These are phyloP conservation scores for Rubroboletus satanas DNA, from an alignment of 768 basidiomycete species.

Conservation along the genomic window DNA sequence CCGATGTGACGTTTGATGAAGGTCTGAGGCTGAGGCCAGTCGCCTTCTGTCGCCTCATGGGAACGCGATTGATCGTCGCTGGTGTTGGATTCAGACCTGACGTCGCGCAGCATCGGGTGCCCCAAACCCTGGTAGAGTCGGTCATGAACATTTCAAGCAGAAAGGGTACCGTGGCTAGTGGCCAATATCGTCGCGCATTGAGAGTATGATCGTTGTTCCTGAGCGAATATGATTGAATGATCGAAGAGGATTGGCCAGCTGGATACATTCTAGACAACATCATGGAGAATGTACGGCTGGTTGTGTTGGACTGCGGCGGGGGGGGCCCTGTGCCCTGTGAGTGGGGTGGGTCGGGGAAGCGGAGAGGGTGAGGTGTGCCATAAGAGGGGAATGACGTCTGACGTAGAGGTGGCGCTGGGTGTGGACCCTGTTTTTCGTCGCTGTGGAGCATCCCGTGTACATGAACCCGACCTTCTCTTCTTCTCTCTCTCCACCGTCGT, in stretches of 20 bases:
- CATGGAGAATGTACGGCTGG: too few species aligned
- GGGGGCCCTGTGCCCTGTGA: background rate
- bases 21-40: background rate
- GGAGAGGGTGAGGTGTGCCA: constrained; percentile 1
- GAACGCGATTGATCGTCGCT: background rate
- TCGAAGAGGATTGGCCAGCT: too few species aligned
- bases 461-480: constrained; percentile 17
- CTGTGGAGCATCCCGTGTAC: constrained; percentile 33
- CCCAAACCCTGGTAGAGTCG: background rate
- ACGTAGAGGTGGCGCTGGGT: constrained; percentile 31
- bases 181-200: background rate
- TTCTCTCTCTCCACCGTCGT: constrained; percentile 1
- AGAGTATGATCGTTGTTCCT: background rate
- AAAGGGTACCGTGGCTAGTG: background rate
- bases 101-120: background rate
- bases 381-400: constrained; percentile 32
- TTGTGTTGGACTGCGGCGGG: background rate
- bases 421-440: constrained; percentile 34
- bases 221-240: too few species aligned
- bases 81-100: background rate
- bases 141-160: background rate
- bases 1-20: background rate
- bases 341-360: background rate
- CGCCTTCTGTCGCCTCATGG: constrained; percentile 1
- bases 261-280: too few species aligned